Evolutionary conservation across 257 asterid species (phyloP), one percentile per base, ranked within the genome.

Genomic region (Primulina eburnea): DNA sequence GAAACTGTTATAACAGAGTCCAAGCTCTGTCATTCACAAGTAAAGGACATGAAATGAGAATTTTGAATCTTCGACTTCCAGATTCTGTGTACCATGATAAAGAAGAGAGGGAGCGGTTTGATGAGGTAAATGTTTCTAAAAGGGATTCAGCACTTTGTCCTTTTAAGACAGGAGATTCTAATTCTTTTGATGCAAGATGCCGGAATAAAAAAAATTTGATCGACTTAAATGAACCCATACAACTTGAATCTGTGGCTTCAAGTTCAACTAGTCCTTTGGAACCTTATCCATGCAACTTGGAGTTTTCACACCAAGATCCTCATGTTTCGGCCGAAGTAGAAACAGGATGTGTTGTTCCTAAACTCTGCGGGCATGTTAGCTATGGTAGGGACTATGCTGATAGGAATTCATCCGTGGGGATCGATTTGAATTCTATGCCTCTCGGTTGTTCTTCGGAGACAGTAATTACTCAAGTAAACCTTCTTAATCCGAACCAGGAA

Each of bases 191-290:
- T 72, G 67, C 77, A 32, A 82, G 61, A 40, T 47, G 71, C 78
- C 37, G 68, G 68, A 75, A 77, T 33, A 65, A n/a, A 38, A 60
- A 6, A 24, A 69, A 74, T 71, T 83, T 76, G 71, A 66, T 90
- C 38, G 96, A 88, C 86, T 82, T 90, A 82, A 90, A 88, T 71
- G 90, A 85, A 65, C 94, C 96, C 17, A 18, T 75, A 61, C 71
- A 74, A 50, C 60, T 72, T 9, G 93, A 88, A 52, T 71, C 79
- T 12, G 74, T 58, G 35, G 50, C 72, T 65, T 68, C 76, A 59
- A 76, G 37, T 73, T 76, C 83, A 53, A 63, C 78, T 24, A 71
- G 67, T 70, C 72, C 69, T n/a, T 53, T 71, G 38, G 81, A 71
- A 28, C 76, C 79, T 70, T 59, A 69, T n/a, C 60, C 64, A 28